A percentile compares a stretch with the other conserved stretches of the same genome.
Evolutionary conservation across 2,329 filamentous ascomycete species (phyloP).

Genomic region (Acephala macrosclerotiorum): DNA sequence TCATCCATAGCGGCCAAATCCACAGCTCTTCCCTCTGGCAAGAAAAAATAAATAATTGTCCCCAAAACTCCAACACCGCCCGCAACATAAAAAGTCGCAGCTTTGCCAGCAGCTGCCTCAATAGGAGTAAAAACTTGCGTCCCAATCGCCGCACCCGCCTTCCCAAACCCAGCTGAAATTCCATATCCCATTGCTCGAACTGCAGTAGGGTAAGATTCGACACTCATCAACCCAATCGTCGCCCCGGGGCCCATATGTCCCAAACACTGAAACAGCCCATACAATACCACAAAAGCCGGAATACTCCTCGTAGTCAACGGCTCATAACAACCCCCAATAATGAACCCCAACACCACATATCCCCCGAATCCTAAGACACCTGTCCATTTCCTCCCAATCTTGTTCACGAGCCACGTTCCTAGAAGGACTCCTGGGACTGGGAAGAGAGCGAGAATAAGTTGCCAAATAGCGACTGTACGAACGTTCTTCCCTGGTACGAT

Average conservation of each 20-base stretch:
- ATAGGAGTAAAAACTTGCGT: constrained; percentile 46
- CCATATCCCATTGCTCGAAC: constrained; percentile 46
- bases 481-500: constrained; percentile 45
- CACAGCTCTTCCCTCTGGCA: constrained; percentile 43
- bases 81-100: constrained; percentile 45
- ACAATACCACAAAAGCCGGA: constrained; percentile 46
- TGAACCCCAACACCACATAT: constrained; percentile 38
- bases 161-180: constrained; percentile 45
- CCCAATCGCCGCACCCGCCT: constrained; percentile 46
- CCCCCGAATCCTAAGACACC: constrained; percentile 43
- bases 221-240: constrained; percentile 45
- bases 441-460: constrained; percentile 45
- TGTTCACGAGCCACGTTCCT: constrained; percentile 45
- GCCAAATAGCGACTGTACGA: constrained; percentile 46
- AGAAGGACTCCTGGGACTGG: constrained; percentile 46
- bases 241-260: constrained; percentile 47
- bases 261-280: constrained; percentile 44
- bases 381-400: constrained; percentile 43
- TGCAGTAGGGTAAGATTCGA: constrained; percentile 45
- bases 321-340: constrained; percentile 43
- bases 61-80: constrained; percentile 29
- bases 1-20: constrained; percentile 43
- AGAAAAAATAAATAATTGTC: constrained; percentile 40
- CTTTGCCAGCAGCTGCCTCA: constrained; percentile 41
- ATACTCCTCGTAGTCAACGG: constrained; percentile 40